These are phyloP conservation scores for Fonsecaea pugnacius DNA, from an alignment of 2,329 filamentous ascomycete species.

Conservation along the genomic window DNA sequence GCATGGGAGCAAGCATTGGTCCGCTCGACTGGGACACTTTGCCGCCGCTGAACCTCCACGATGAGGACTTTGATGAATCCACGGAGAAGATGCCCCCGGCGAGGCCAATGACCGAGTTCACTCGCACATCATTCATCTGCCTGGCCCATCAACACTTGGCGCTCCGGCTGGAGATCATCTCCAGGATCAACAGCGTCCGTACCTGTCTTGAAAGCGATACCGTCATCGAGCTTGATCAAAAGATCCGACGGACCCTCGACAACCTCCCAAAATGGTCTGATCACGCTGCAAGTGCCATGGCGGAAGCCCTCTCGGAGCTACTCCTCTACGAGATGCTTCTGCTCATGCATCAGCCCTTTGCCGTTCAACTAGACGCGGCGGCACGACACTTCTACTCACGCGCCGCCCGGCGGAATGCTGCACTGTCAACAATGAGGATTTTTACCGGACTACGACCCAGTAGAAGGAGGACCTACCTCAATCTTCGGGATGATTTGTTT, in stretches of 20 bases:
- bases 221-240: constrained; percentile 39
- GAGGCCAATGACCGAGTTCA: constrained; percentile 37
- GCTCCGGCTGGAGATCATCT: constrained; percentile 39
- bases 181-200: constrained; percentile 40
- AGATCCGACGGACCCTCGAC: constrained; percentile 37
- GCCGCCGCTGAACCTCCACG: constrained; percentile 46
- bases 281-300: constrained; percentile 22
- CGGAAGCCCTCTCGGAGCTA: constrained; percentile 37
- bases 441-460: constrained; percentile 26
- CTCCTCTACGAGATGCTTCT: constrained; percentile 41
- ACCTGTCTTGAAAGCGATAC: constrained; percentile 37
- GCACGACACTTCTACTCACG: constrained; percentile 39
- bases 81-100: constrained; percentile 32
- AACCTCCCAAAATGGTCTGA: constrained; percentile 38
- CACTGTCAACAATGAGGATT: constrained; percentile 27
- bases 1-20: constrained; percentile 56
- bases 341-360: constrained; percentile 41
- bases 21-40: constrained; percentile 54
- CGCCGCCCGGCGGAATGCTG: constrained; percentile 36
- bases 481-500: constrained; percentile 28
- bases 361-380: constrained; percentile 34
- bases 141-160: constrained; percentile 37
- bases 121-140: constrained; percentile 39
- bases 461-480: constrained; percentile 19
- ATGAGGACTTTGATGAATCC: constrained; percentile 36